Percentiles rank a stretch among this genome's conserved stretches.
Evolutionary conservation across 176 grass and related monocot genomes (phyloP).

Genomic region (Avena insularis): DNA sequence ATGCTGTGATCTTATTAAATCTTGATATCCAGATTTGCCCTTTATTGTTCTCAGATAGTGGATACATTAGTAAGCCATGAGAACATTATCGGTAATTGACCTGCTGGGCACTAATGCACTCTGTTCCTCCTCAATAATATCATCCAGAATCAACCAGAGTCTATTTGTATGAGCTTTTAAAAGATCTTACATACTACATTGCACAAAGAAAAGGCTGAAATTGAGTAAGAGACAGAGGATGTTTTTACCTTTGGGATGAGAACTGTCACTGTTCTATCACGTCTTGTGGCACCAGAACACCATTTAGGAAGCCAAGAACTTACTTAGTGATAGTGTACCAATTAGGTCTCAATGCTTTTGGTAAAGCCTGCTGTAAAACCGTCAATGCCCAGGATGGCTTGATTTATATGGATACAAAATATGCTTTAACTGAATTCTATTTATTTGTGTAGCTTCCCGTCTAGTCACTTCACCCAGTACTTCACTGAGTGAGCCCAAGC

Average conservation of each 20-base stretch:
- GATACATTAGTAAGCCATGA: not conserved
- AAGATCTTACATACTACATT: not conserved
- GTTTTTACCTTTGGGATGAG: not conserved
- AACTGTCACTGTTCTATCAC: not conserved
- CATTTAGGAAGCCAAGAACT: constrained; percentile 8
- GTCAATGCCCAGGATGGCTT: not conserved
- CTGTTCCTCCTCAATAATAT: not conserved
- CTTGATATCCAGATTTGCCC: too few species aligned
- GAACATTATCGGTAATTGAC: not conserved
- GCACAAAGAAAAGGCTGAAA: not conserved
- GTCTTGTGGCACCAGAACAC: not conserved
- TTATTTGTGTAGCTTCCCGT: constrained; percentile 8
- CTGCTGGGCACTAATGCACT: not conserved
- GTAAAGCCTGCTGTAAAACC: not conserved
- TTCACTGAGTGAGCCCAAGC: not conserved
- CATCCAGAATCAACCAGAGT: not conserved
- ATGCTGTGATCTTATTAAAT: too few species aligned
- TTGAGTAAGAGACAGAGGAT: not conserved
- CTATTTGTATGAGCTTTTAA: not conserved
- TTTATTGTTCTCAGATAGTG: not conserved
- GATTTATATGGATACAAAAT: not conserved
- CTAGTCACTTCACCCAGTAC: not conserved
- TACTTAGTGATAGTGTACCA: constrained; percentile 8
- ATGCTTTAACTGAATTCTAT: constrained; percentile 3
- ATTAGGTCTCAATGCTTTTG: not conserved